phyloP scores from a whole-genome alignment of 768 basidiomycete genomes.

The Antrodiella citrinella region DNA sequence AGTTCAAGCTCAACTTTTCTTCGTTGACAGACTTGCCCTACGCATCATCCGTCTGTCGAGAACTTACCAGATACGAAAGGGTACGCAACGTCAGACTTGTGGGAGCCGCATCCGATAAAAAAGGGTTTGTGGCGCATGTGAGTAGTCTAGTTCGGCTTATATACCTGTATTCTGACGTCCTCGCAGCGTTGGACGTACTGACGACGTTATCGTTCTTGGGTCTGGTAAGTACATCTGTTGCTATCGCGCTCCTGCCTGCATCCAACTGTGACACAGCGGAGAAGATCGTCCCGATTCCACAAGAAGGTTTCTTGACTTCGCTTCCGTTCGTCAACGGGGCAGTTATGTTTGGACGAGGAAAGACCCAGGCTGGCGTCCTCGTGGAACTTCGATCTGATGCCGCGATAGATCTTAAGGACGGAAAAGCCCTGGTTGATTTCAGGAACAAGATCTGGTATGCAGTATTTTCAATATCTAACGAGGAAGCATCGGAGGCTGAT shows the following conservation, averaged over 20 bases:
- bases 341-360: constrained; percentile 15
- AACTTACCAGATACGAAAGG: constrained; percentile 11
- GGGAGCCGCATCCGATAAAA: constrained; percentile 12
- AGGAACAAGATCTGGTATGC: constrained; percentile 12
- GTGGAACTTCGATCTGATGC: constrained; percentile 7
- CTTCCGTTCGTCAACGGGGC: constrained; percentile 7
- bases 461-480: neutral
- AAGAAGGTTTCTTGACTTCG: constrained; percentile 6
- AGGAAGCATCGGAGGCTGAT: neutral
- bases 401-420: constrained; percentile 6
- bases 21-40: constrained; percentile 10
- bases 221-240: constrained; percentile 6
- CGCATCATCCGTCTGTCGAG: constrained; percentile 11
- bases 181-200: constrained; percentile 25
- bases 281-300: constrained; percentile 11
- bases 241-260: constrained; percentile 16
- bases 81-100: constrained; percentile 14
- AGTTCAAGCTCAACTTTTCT: constrained; percentile 4
- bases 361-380: constrained; percentile 10
- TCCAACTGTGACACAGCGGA: constrained; percentile 5
- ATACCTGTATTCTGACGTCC: neutral
- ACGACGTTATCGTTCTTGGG: constrained; percentile 34
- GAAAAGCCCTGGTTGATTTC: constrained; percentile 4
- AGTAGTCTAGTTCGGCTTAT: constrained; percentile 1
- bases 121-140: constrained; percentile 22